A percentile compares a stretch with the other conserved stretches of the same genome.
phyloP scores from a whole-genome alignment of 306 rosid species.

The Sphenostylis stenocarpa region DNA sequence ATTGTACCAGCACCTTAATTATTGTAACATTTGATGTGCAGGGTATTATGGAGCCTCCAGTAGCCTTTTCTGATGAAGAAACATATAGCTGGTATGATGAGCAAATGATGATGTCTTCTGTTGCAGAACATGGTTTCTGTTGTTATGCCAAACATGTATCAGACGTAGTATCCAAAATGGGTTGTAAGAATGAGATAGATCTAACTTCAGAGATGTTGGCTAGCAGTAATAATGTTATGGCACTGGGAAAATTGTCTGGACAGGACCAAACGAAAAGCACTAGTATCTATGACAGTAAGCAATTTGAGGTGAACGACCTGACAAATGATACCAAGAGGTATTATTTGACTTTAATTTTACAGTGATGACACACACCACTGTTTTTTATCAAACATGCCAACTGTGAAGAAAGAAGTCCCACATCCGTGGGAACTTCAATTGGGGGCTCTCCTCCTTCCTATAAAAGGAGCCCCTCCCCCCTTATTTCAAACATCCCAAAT shows the following conservation, averaged over 20 bases:
- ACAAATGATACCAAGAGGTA: conserved; percentile 51
- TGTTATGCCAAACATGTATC: conserved; percentile 55
- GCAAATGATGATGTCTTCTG: conserved; percentile 66
- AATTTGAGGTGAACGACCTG: conserved; percentile 35
- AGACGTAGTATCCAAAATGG: conserved; percentile 52
- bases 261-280: conserved; percentile 32
- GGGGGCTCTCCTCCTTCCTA: no score
- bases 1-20: conserved; percentile 1
- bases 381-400: no score
- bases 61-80: conserved; percentile 50
- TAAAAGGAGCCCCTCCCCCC: no score
- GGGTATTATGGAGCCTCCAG: conserved; percentile 65
- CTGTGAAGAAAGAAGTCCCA: no score
- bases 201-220: conserved; percentile 65
- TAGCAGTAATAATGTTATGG: conserved; percentile 50
- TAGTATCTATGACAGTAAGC: conserved; percentile 26
- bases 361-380: no score
- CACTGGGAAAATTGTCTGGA: conserved; percentile 60
- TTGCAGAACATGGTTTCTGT: conserved; percentile 81
- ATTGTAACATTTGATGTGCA: conserved; percentile 44
- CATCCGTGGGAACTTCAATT: no score
- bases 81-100: conserved; percentile 53
- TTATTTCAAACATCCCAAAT: no score
- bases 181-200: conserved; percentile 48
- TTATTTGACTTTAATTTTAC: neutral